A percentile compares a stretch with the other conserved stretches of the same genome.
These are phyloP conservation scores for Ogataea corticis DNA, from an alignment of 805 yeast species.

Conservation along the genomic window DNA sequence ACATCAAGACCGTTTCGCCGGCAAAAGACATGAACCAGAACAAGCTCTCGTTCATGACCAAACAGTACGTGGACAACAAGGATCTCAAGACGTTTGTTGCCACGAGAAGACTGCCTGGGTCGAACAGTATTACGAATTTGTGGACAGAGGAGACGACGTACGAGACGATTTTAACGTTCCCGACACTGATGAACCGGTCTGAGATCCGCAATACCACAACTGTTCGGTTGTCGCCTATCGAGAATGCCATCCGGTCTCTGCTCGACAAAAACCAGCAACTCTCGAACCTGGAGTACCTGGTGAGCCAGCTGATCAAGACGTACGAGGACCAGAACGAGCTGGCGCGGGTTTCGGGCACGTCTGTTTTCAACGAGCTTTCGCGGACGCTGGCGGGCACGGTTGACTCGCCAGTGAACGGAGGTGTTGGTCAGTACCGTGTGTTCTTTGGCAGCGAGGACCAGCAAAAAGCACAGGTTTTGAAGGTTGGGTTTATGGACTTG, in stretches of 20 bases:
- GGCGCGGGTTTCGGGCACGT: slow-evolving; percentile 26
- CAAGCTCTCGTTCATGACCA: slow-evolving; percentile 58
- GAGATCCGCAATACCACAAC: slow-evolving; percentile 55
- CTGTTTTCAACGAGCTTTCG: slow-evolving; percentile 63
- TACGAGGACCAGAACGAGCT: slow-evolving; percentile 34
- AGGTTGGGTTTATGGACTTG: slow-evolving; percentile 64
- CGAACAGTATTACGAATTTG: slow-evolving; percentile 66
- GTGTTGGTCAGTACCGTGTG: slow-evolving; percentile 77
- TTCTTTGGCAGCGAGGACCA: slow-evolving; percentile 49
- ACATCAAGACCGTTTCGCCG: slow-evolving; percentile 73
- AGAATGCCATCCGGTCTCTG: slow-evolving; percentile 73
- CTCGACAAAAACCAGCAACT: slow-evolving; percentile 70
- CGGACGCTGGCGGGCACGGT: slow-evolving; percentile 81
- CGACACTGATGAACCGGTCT: slow-evolving; percentile 83
- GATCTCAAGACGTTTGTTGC: slow-evolving; percentile 69
- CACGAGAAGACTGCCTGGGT: slow-evolving; percentile 71
- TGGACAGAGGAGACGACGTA: slow-evolving; percentile 90
- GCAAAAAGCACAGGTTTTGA: slow-evolving; percentile 33
- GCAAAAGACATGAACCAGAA: slow-evolving; percentile 44
- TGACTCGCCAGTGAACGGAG: slow-evolving; percentile 92
- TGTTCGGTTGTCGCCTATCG: slow-evolving; percentile 74
- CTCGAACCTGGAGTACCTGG: slow-evolving; percentile 62
- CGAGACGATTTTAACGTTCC: slow-evolving; percentile 75
- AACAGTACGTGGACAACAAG: slow-evolving; percentile 74
- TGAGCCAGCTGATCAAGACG: slow-evolving; percentile 46